A percentile compares a stretch with the other conserved stretches of the same genome.
phyloP scores from a whole-genome alignment of 2,329 filamentous ascomycete genomes.

The Dactylonectria estremocensis region DNA sequence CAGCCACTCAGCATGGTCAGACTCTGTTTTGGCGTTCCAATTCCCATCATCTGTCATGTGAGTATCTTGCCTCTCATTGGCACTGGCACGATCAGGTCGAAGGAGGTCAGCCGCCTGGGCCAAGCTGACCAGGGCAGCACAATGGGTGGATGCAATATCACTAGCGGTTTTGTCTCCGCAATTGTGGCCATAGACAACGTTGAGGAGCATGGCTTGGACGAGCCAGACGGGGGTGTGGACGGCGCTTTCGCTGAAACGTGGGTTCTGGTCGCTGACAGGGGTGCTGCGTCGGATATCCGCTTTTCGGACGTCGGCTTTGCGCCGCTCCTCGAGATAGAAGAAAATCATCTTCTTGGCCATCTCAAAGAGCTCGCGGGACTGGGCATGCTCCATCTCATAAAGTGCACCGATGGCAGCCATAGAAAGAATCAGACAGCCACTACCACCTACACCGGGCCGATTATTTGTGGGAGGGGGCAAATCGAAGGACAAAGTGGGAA shows the following conservation, averaged over 20 bases:
- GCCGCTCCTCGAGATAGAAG: slow-evolving; percentile 90
- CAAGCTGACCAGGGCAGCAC: slow-evolving; percentile 90
- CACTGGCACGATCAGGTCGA: slow-evolving; percentile 61
- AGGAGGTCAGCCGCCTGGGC: slow-evolving; percentile 88
- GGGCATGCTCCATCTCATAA: slow-evolving; percentile 86
- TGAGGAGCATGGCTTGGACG: slow-evolving; percentile 96
- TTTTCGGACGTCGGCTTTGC: slow-evolving; percentile 85
- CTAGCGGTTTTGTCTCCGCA: slow-evolving; percentile 92
- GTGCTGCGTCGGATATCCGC: slow-evolving; percentile 71
- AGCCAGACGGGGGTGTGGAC: slow-evolving; percentile 91
- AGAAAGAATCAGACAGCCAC: slow-evolving; percentile 86
- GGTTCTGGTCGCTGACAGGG: slow-evolving; percentile 62
- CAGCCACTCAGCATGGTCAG: slow-evolving; percentile 77
- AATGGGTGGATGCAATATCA: slow-evolving; percentile 94
- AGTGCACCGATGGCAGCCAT: slow-evolving; percentile 87
- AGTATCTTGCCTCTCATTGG: slow-evolving; percentile 66
- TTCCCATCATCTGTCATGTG: slow-evolving; percentile 69
- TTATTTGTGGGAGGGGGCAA: slow-evolving; percentile 78
- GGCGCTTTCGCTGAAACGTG: slow-evolving; percentile 70
- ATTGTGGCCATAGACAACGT: slow-evolving; percentile 95
- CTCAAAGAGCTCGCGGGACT: slow-evolving; percentile 90
- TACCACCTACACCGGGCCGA: slow-evolving; percentile 78
- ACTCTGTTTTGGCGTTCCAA: slow-evolving; percentile 63
- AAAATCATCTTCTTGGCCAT: slow-evolving; percentile 97
- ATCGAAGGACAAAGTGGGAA: slow-evolving; percentile 93